Evolutionary conservation across 345 rosid genomes (phyloP).

Genomic region (Hypericum perforatum): DNA sequence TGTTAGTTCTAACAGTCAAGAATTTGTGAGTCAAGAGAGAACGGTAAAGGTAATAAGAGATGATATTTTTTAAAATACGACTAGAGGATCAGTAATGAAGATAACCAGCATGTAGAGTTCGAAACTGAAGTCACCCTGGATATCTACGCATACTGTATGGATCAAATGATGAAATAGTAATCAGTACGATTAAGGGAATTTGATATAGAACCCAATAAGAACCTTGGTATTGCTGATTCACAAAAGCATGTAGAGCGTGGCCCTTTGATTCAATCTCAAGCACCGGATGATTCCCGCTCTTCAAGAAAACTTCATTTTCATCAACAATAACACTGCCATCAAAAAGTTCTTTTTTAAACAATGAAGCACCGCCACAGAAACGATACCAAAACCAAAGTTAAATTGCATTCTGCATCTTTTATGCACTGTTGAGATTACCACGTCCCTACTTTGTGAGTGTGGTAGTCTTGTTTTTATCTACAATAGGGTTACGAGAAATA

Average conservation of each 20-base stretch:
- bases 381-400: neutral
- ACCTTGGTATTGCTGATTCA: slow-evolving; percentile 70
- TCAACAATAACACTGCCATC: slow-evolving; percentile 49
- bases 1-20: no score
- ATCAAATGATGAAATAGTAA: neutral
- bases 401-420: neutral
- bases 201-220: slow-evolving; percentile 11
- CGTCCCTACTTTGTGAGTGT: no score
- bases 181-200: neutral
- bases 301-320: slow-evolving; percentile 47
- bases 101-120: no score
- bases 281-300: slow-evolving; percentile 44
- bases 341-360: slow-evolving; percentile 11
- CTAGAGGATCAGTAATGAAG: no score
- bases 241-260: slow-evolving; percentile 80
- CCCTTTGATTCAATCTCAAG: slow-evolving; percentile 82
- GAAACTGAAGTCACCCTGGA: no score
- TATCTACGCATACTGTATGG: no score
- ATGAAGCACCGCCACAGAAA: slow-evolving; percentile 6
- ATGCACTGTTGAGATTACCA: no score
- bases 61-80: no score
- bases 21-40: no score
- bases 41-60: no score
- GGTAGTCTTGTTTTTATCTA: no score
- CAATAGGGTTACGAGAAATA: neutral